Evolutionary conservation across 345 rosid species (phyloP).

Genomic region (Moricandia moricandioides): DNA sequence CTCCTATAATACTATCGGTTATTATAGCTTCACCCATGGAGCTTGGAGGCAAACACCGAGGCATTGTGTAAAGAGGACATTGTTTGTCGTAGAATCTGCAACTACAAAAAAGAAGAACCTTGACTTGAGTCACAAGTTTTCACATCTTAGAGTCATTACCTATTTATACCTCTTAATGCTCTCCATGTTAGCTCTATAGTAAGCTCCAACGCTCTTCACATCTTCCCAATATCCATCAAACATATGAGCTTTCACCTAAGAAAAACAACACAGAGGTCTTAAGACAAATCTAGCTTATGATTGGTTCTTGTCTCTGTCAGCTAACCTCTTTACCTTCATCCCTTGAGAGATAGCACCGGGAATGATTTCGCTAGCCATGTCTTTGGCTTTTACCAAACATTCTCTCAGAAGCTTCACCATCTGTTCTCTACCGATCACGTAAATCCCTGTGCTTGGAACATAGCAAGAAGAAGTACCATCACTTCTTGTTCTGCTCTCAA

Average conservation of each 20-base stretch:
- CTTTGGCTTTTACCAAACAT: conserved; percentile 51
- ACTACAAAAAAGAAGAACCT: not conserved
- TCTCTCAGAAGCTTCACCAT: conserved; percentile 59
- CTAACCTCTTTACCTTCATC: conserved; percentile 53
- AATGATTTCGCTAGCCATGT: conserved; percentile 59
- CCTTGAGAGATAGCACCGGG: conserved; percentile 64
- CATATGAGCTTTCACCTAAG: conserved; percentile 65
- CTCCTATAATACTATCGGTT: conserved; percentile 62
- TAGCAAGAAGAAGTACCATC: conserved; percentile 1
- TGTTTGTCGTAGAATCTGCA: conserved; percentile 62
- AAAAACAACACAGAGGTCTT: not conserved
- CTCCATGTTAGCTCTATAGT: conserved; percentile 77
- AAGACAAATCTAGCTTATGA: not conserved
- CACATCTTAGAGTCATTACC: not conserved
- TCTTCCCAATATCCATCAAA: conserved; percentile 86
- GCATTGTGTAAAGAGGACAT: conserved; percentile 60
- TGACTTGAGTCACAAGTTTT: conserved; percentile 33
- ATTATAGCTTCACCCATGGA: conserved; percentile 51
- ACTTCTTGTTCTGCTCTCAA: conserved; percentile 22
- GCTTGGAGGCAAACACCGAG: conserved; percentile 75
- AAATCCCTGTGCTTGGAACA: conserved; percentile 67
- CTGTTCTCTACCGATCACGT: conserved; percentile 53
- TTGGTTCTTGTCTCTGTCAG: not conserved
- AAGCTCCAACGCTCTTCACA: conserved; percentile 60
- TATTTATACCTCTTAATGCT: conserved; percentile 40